Conservation (phyloP, 1,139 yeast species). For the Entelexis paramagnoliae region DNA sequence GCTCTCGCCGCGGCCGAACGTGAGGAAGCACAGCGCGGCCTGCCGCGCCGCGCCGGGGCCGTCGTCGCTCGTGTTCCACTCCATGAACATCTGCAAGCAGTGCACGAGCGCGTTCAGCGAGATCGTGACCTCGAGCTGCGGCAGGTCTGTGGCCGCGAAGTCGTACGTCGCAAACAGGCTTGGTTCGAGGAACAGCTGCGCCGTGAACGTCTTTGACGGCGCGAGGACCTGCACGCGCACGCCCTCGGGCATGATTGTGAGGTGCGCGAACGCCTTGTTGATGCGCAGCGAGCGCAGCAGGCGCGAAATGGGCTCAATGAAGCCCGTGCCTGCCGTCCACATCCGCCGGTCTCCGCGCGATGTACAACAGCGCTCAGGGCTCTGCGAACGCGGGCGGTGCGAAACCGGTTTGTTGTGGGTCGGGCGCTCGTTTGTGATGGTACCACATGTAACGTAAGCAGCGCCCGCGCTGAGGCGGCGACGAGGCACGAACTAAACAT, state of each 20-base stretch:
- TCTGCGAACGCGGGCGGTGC: too few species aligned
- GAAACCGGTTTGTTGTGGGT: neutral
- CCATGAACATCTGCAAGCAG: conserved; percentile 21
- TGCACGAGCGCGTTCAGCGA: conserved; percentile 18
- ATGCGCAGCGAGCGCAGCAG: conserved; percentile 17
- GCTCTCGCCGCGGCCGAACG: conserved; percentile 2
- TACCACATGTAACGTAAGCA: too few species aligned
- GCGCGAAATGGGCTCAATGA: conserved; percentile 16
- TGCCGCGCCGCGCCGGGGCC: conserved; percentile 2
- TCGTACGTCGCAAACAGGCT: conserved; percentile 20
- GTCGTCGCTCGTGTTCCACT: conserved; percentile 16
- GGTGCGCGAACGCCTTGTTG: conserved; percentile 9
- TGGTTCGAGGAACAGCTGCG: conserved; percentile 20
- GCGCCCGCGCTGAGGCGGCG: too few species aligned
- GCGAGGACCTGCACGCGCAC: conserved; percentile 15
- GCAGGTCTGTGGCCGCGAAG: neutral
- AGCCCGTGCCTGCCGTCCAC: conserved; percentile 22
- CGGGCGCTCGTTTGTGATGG: too few species aligned
- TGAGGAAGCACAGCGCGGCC: conserved; percentile 14
- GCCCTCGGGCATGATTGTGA: conserved; percentile 14
- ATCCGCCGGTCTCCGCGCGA: too few species aligned
- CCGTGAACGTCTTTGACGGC: conserved; percentile 17
- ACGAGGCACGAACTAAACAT: too few species aligned
- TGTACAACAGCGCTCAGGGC: too few species aligned
- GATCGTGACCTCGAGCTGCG: conserved; percentile 7